Percentiles rank a stretch among this genome's conserved stretches.
Conservation (phyloP, 306 rosid genomes). For the Cucurbita pepo region DNA sequence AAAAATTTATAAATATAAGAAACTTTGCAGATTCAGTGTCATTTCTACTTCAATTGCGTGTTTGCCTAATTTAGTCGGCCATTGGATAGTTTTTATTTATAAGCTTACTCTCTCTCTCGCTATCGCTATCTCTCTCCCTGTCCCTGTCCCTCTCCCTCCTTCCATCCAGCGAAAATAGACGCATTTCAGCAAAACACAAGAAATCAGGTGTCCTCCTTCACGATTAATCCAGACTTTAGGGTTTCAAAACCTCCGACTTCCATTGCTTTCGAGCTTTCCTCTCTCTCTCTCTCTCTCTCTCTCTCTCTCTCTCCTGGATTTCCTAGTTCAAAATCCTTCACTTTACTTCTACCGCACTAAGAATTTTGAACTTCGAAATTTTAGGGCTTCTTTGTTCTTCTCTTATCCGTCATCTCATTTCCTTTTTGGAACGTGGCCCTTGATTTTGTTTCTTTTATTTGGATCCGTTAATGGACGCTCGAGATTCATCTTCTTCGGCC, state of each 20-base stretch:
- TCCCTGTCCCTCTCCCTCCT: background rate
- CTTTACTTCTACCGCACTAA: background rate
- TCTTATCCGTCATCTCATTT: background rate
- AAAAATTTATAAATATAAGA: background rate
- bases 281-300: background rate
- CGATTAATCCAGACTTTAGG: constrained; percentile 11
- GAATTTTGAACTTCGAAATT: constrained; percentile 7
- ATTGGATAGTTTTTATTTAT: background rate
- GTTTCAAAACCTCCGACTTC: constrained; percentile 11
- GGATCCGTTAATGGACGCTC: constrained; percentile 72
- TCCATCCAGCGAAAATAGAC: constrained; percentile 3
- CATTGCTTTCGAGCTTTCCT: background rate
- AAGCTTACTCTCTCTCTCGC: background rate
- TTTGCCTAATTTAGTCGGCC: background rate
- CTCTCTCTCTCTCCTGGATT: background rate
- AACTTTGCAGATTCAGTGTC: background rate
- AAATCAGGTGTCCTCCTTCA: constrained; percentile 6
- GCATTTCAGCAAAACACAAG: constrained; percentile 1
- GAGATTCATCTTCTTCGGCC: constrained; percentile 43
- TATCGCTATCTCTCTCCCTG: no score
- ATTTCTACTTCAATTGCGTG: background rate
- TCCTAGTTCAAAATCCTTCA: background rate
- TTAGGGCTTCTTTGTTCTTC: background rate
- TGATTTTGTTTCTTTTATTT: constrained; percentile 18
- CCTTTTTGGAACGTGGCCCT: constrained; percentile 1